Evolutionary conservation across 139 green algal genomes (phyloP), one percentile per base, ranked within the genome.

Genomic region (Parachlorella kessleri): DNA sequence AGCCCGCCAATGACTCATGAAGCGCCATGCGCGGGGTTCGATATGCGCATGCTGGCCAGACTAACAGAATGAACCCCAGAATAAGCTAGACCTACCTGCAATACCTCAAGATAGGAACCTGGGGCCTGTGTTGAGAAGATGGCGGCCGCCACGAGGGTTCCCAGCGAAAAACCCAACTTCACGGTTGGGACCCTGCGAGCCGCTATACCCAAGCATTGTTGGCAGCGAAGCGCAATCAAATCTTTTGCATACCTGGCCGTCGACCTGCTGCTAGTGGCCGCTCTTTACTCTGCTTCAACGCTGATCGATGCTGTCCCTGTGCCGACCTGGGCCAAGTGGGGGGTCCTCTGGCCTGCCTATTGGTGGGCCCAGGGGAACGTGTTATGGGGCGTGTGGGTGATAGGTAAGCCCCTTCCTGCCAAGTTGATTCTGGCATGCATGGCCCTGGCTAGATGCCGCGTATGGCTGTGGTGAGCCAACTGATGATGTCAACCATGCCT

Each of bases 201-300:
- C 28, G 94, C 94, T 14, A 96, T 98, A 33, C 94, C 94, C 33
- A 40, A 73, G 33, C 90, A 97, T 70, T 98, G 94, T 18, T 97
- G 75, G 42, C 42, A 97, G 72, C 84, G 89, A 18, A 91, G 79
- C 3, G 18, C 84, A 10, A 21, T 85, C 36, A 72, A 54, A 6
- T 92, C 83, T 28, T 86, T 79, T 24, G 70, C 72, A 55, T 95
- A 98, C 73, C 83, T 98, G 38, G 55, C 68, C 4, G 67, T 55
- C 0, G 91, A 98, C 81, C 63, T 97, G 6, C 24, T 84, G 3
- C 39, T 83, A 53, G 75, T 92, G 33, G 78, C 76, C 6, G 53
- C 59, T 0, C 80, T 95, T 9, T 87, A 86, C 35, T 83, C 73
- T 10, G 73, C 66, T 38, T 88, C 80, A 39, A 88, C 81, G 9